phyloP scores from a whole-genome alignment of 257 asterid species.

The Nicotiana benthamiana region DNA sequence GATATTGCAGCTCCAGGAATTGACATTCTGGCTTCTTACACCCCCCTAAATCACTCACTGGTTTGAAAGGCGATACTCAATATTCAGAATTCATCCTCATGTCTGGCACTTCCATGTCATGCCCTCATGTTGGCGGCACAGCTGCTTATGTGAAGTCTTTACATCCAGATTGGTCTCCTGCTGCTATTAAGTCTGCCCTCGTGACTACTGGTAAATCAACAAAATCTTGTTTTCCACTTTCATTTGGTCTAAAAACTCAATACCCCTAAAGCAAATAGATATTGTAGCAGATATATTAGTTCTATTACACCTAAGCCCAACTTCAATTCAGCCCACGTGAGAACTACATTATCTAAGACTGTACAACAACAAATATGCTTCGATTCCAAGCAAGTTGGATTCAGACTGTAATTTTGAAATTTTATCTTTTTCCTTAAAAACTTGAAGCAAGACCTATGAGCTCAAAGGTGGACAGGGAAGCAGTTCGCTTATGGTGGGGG shows the following conservation, averaged over 20 bases:
- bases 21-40: slow-evolving; percentile 81
- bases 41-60: slow-evolving; percentile 62
- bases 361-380: not conserved
- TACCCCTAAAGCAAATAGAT: not conserved
- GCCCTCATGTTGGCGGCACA: slow-evolving; percentile 79
- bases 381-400: not conserved
- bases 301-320: no score
- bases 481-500: slow-evolving; percentile 84
- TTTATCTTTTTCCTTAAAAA: not conserved
- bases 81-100: slow-evolving; percentile 63
- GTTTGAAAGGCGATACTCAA: slow-evolving; percentile 58
- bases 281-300: not conserved
- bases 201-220: slow-evolving; percentile 61
- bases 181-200: slow-evolving; percentile 84
- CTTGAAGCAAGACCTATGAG: slow-evolving; percentile 61
- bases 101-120: slow-evolving; percentile 96
- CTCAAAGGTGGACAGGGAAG: slow-evolving; percentile 46
- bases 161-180: slow-evolving; percentile 78
- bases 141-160: slow-evolving; percentile 88
- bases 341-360: not conserved
- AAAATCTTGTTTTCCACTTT: not conserved
- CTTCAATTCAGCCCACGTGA: no score
- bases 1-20: slow-evolving; percentile 89
- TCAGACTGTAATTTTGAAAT: not conserved
- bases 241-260: not conserved